Conservation (phyloP, 306 rosid genomes). For the Acacia crassicarpa region DNA sequence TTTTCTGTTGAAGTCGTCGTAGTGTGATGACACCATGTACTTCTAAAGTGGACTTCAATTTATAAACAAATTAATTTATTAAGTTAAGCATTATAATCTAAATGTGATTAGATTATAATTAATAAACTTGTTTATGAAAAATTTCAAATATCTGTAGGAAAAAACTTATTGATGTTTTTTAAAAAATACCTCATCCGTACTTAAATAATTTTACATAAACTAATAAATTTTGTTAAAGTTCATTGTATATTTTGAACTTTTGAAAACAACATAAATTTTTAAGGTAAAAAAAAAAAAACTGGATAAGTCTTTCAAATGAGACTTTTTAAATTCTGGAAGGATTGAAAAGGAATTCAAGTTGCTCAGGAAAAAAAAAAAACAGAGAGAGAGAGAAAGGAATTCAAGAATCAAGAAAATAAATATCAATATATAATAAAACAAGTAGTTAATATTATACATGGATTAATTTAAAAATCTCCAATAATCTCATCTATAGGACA, state of each 20-base stretch:
- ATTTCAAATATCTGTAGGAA: not conserved
- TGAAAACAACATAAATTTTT: not conserved
- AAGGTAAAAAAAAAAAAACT: not conserved
- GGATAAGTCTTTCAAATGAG: not conserved
- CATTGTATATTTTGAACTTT: not conserved
- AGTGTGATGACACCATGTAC: not conserved
- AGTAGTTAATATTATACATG: not conserved
- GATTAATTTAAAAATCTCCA: not conserved
- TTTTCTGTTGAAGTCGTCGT: not conserved
- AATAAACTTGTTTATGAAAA: not conserved
- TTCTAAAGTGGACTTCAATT: not conserved
- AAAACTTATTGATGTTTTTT: not conserved
- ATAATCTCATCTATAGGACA: not conserved
- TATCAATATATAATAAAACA: too few species aligned
- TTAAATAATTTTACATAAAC: not conserved
- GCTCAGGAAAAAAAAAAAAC: too few species aligned
- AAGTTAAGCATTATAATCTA: too few species aligned
- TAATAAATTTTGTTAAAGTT: not conserved
- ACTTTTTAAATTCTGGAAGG: not conserved
- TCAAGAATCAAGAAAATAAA: not conserved
- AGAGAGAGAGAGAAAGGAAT: not conserved
- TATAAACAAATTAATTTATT: not conserved
- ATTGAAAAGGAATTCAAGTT: not conserved
- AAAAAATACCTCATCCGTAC: not conserved
- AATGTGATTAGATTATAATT: not conserved